Conservation (phyloP, 2,329 filamentous ascomycete species). For the Phyllachora maydis region DNA sequence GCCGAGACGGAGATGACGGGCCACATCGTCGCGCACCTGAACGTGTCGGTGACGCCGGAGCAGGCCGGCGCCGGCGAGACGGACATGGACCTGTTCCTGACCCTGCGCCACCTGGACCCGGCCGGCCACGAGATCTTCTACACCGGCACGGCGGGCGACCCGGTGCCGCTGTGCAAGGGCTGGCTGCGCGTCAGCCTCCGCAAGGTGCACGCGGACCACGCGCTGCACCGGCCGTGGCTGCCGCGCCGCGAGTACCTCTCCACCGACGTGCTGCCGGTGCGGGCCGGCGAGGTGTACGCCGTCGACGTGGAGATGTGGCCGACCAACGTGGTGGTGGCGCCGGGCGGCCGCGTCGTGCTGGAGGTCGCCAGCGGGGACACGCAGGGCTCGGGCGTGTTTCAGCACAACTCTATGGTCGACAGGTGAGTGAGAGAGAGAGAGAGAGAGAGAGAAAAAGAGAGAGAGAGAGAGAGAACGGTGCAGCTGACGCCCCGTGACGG, state of each 20-base stretch:
- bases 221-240: slow-evolving; percentile 28
- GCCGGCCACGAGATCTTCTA: slow-evolving; percentile 37
- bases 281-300: slow-evolving; percentile 29
- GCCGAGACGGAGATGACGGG: slow-evolving; percentile 49
- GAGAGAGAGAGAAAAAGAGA: neutral
- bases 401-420: slow-evolving; percentile 27
- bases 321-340: slow-evolving; percentile 32
- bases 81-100: slow-evolving; percentile 45
- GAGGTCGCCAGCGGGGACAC: slow-evolving; percentile 36
- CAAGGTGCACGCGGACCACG: slow-evolving; percentile 26
- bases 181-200: slow-evolving; percentile 39
- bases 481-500: too few relatives aligned
- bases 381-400: slow-evolving; percentile 35
- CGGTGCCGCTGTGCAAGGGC: slow-evolving; percentile 40
- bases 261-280: slow-evolving; percentile 31
- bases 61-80: slow-evolving; percentile 14
- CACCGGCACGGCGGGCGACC: slow-evolving; percentile 44
- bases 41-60: slow-evolving; percentile 39
- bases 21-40: slow-evolving; percentile 41
- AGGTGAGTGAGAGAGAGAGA: slow-evolving; percentile 4
- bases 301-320: slow-evolving; percentile 47
- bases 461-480: too few relatives aligned
- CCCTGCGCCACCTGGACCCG: slow-evolving; percentile 34
- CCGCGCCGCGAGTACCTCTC: slow-evolving; percentile 37
- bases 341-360: slow-evolving; percentile 29